Percentiles rank a stretch among this genome's conserved stretches.
Conservation (phyloP, 805 yeast species). For the Hanseniaspora mollemarum region DNA sequence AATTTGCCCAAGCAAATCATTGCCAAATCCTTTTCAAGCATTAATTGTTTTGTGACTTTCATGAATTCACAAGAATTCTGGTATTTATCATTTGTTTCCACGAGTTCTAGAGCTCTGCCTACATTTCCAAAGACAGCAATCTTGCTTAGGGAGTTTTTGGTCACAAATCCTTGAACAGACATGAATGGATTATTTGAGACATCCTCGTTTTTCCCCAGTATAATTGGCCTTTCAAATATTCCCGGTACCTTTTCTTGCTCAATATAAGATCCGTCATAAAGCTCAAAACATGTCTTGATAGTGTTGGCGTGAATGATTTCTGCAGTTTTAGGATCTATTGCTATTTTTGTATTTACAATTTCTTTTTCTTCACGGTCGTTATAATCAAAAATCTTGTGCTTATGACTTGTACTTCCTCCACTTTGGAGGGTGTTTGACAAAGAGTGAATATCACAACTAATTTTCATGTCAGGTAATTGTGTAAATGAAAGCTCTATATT, state of each 20-base stretch:
- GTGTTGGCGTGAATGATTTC: not conserved
- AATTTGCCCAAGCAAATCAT: not conserved
- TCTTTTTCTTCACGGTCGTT: constrained; percentile 2
- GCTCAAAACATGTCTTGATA: not conserved
- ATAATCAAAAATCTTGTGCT: not conserved
- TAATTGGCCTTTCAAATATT: not conserved
- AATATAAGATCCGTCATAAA: not conserved
- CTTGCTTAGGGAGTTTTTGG: not conserved
- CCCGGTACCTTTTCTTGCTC: not conserved
- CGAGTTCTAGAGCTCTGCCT: constrained; percentile 1
- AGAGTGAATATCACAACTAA: constrained; percentile 4
- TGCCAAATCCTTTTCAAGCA: not conserved
- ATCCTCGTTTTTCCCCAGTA: not conserved
- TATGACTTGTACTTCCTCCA: not conserved
- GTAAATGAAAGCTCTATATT: not conserved
- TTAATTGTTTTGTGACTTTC: not conserved
- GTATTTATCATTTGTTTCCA: not conserved
- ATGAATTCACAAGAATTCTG: not conserved
- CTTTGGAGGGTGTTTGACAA: not conserved
- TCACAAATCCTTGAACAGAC: not conserved
- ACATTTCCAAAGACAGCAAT: not conserved
- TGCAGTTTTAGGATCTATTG: not conserved
- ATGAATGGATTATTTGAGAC: not conserved
- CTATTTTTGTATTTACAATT: not conserved
- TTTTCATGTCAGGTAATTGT: not conserved